Base-by-base conservation (phyloP, 176 grass and related monocot species). In the Typha latifolia region DNA sequence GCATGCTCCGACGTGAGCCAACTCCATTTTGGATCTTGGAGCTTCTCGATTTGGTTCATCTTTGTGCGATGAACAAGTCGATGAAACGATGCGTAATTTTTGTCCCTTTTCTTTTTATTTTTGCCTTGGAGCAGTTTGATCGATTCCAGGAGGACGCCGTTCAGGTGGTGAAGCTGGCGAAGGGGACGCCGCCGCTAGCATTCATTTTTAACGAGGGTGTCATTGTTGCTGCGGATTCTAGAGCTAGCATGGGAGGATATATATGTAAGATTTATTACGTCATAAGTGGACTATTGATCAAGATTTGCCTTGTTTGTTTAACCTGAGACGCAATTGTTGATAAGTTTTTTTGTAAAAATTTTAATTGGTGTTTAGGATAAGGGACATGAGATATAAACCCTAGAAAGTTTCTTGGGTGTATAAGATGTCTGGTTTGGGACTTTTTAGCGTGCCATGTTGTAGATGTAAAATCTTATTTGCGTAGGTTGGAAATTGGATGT, bases 151-250 rank as follows among this genome's bases (percentile, higher is more conserved):
- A 81, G 62, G 51, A 66, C 31, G 78, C 77, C 18, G 88, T 88
- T 76, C 55, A 75, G 31, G 67, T 82, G 72, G 6, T 91, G 61
- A 91, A 91, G 59, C 72, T 71, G 4, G 84, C 86, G 20, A 91
- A 81, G 63, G 92, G 92, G 0, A 91, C 92, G 12, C 88, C 87
- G 32, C 91, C 92, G 31, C 87, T 96, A 31, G 80, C 92, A 1
- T 96, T 91, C 77, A 86, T 96, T 63, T 96, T 91, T 78, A 86
- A 96, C 67, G 84, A 86, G 74, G 92, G 92, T 20, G 88, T 96
- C 62, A 96, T 91, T 68, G 92, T 96, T 49, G 92, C 87, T 5
- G 88, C 92, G n/a, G 87, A 96, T 79, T 96, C 92, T 61, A 61
- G 92, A 3, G 84, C 92, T 66, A 96, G 84, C 82, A 96, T 96